Evolutionary conservation across 805 yeast genomes (phyloP).

Genomic region (Candida easanensis): DNA sequence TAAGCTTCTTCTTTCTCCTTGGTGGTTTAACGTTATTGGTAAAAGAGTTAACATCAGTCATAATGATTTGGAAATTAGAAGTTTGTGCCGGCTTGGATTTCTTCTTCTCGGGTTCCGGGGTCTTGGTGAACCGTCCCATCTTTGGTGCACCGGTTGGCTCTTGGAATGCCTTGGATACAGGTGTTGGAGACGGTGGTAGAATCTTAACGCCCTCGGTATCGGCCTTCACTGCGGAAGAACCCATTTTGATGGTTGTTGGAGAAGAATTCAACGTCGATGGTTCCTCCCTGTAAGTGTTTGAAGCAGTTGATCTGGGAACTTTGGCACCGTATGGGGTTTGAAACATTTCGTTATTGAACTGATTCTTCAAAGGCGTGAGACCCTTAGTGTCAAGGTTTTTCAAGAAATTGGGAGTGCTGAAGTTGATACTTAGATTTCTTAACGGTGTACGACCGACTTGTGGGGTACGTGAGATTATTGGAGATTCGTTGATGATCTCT

Average conservation of each 20-base stretch:
- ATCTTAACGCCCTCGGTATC: conserved; percentile 10
- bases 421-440: conserved; percentile 20
- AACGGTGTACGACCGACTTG: conserved; percentile 27
- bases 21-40: conserved; percentile 17
- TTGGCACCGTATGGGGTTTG: conserved; percentile 21
- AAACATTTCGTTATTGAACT: conserved; percentile 21
- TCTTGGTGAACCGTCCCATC: conserved; percentile 28
- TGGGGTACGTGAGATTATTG: conserved; percentile 24
- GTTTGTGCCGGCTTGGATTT: conserved; percentile 1
- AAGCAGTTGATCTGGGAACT: not conserved
- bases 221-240: conserved; percentile 27
- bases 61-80: conserved; percentile 32
- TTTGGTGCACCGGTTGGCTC: conserved; percentile 19
- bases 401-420: conserved; percentile 27
- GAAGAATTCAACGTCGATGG: conserved; percentile 23
- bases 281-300: conserved; percentile 11
- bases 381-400: conserved; percentile 21
- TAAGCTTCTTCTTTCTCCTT: conserved; percentile 20
- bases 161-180: conserved; percentile 16
- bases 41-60: conserved; percentile 32
- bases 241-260: conserved; percentile 29
- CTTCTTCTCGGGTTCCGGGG: conserved; percentile 6
- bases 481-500: conserved; percentile 28
- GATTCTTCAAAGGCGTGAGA: conserved; percentile 26
- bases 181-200: conserved; percentile 27